Conservation (phyloP, 768 basidiomycete genomes). For the Pleurotus citrinopileatus region DNA sequence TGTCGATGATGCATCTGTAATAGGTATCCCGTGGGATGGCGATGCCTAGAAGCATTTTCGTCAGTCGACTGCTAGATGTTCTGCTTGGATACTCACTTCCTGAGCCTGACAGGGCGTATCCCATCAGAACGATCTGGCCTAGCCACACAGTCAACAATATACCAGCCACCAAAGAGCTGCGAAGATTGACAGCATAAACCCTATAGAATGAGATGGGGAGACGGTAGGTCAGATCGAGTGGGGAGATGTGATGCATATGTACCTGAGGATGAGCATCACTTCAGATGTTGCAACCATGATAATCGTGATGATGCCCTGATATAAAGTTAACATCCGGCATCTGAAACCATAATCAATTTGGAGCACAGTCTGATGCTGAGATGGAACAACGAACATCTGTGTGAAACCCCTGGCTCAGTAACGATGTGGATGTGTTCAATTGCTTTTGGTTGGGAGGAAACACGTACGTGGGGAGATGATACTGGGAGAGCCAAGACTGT, state of each 20-base stretch:
- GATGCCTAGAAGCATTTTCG: not conserved
- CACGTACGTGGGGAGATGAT: not conserved
- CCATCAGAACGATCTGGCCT: not conserved
- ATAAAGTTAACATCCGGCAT: not conserved
- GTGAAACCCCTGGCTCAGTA: not conserved
- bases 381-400: too few species aligned
- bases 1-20: not conserved
- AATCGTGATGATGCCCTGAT: not conserved
- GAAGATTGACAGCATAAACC: not conserved
- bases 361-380: not conserved
- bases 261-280: constrained; percentile 1
- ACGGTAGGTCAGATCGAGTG: not conserved
- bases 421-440: not conserved
- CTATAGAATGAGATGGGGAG: not conserved
- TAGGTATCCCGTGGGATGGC: not conserved
- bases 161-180: not conserved
- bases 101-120: not conserved
- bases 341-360: not conserved
- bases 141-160: not conserved
- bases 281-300: not conserved
- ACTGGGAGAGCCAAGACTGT: not conserved
- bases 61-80: not conserved
- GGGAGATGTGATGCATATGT: not conserved
- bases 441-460: not conserved
- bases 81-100: not conserved